Percentiles rank a stretch among this genome's conserved stretches.
Evolutionary conservation across 441 rosid species (phyloP).

Genomic region (Croton setiger): DNA sequence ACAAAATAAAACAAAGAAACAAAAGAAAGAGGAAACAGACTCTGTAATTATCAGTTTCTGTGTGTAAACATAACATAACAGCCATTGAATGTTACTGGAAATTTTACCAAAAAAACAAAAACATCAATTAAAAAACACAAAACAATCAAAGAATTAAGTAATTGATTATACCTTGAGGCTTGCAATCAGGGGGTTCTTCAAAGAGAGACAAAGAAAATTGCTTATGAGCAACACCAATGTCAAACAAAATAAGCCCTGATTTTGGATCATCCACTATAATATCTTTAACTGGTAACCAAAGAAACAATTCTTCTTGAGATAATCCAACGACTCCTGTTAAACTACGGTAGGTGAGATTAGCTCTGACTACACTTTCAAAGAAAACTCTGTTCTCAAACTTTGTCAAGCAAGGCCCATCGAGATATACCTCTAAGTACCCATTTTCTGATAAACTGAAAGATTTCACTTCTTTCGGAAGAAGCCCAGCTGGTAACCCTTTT

Average conservation of each 20-base stretch:
- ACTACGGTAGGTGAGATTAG: constrained; percentile 73
- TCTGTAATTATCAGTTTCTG: constrained; percentile 21
- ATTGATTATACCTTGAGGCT: constrained; percentile 56
- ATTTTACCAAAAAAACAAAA: neutral
- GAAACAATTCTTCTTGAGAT: constrained; percentile 74
- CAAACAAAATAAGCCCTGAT: constrained; percentile 77
- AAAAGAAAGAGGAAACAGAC: constrained; percentile 12
- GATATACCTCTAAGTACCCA: constrained; percentile 56
- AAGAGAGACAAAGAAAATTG: constrained; percentile 78
- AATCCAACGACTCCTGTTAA: constrained; percentile 68
- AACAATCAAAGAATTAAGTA: neutral
- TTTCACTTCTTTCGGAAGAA: constrained; percentile 64
- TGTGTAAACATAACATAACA: neutral
- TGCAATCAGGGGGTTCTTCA: constrained; percentile 82
- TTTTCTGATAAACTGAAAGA: constrained; percentile 44
- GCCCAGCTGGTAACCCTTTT: constrained; percentile 84
- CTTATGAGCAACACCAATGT: constrained; percentile 76
- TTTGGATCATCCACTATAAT: constrained; percentile 70
- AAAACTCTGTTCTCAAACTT: constrained; percentile 63
- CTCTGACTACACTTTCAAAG: constrained; percentile 69
- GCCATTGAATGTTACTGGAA: constrained; percentile 14
- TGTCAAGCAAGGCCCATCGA: constrained; percentile 71
- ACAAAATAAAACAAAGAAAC: constrained; percentile 3
- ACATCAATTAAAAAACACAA: neutral
- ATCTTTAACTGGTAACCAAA: constrained; percentile 86